phyloP scores from a whole-genome alignment of 2,329 filamentous ascomycete species.

The Helminthosporium solani region DNA sequence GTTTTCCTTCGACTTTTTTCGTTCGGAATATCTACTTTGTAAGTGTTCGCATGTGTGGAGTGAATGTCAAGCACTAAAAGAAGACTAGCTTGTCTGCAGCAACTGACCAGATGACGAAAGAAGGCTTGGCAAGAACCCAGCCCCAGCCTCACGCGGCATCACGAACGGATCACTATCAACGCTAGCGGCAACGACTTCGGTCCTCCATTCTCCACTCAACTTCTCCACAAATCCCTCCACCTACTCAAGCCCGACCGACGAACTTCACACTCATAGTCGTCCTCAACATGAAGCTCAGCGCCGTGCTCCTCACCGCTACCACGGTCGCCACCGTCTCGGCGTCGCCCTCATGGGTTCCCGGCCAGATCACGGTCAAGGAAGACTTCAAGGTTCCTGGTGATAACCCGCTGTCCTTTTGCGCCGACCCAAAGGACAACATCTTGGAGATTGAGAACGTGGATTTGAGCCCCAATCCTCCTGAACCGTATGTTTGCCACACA shows the following conservation, averaged over 20 bases:
- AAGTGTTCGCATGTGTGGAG: not conserved
- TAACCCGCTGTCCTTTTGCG: slow-evolving; percentile 81
- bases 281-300: slow-evolving; percentile 36
- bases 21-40: too few relatives aligned
- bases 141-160: not conserved
- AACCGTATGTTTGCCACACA: slow-evolving; percentile 65
- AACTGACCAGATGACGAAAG: not conserved
- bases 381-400: slow-evolving; percentile 73
- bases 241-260: not conserved
- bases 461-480: slow-evolving; percentile 80
- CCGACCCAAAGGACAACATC: slow-evolving; percentile 67
- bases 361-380: slow-evolving; percentile 52
- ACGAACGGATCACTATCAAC: not conserved
- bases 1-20: too few relatives aligned
- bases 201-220: not conserved
- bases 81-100: not conserved
- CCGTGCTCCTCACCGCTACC: slow-evolving; percentile 45
- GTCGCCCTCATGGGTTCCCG: slow-evolving; percentile 46
- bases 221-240: not conserved
- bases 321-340: slow-evolving; percentile 48
- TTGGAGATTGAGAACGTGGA: slow-evolving; percentile 78
- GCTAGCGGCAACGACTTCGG: not conserved
- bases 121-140: not conserved
- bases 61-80: not conserved
- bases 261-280: not conserved